Base-by-base conservation (phyloP, 305 asterid species). In the Fraxinus sp. region DNA sequence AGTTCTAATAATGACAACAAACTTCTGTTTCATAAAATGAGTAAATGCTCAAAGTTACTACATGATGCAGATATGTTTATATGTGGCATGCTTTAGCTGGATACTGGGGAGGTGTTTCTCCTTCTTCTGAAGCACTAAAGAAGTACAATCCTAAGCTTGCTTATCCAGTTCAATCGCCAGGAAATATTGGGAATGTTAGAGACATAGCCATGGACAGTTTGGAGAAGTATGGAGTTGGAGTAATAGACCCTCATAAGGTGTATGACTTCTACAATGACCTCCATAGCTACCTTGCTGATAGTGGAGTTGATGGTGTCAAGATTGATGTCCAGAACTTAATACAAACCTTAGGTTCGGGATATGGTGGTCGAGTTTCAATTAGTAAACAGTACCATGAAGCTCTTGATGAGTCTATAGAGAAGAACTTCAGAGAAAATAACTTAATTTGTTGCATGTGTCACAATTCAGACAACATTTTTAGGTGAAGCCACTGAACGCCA, bases 401-500 rank as follows among this genome's bases (percentile, higher is more conserved):
- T 7, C 93, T 92, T 55, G 97, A 92, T 8, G 88, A 86, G 84
- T 92, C 97, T 24, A 72, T 91, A 1, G 90, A 77, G 81, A 87
- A 37, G 72, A 92, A 91, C 80, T 92, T 92, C 80, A 32, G 7
- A 64, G 92, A 87, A 2, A 91, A 89, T 79, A 90, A 89, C 77
- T 75, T 92, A 79, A 92, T 92, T 20, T 85, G 90, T 76, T 90
- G 93, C 66, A 91, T 91, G 92, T 76, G 84, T 79, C 97, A 90
- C 66, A 91, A 90, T 46, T 77, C 92, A 0, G 97, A 92, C 77
- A 87, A 89, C 24, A 85, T 92, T 75, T 91, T 83, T 83, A 92
- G 91, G 92, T 89, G 84, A 43, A 20, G 32, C 74, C 36, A 39
- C 75, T 37, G 13, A 6, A 33, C 43, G 14, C 7, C 75, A 0